Evolutionary conservation across 495 filamentous ascomycete species (phyloP), one percentile per base, ranked within the genome.

Genomic region (Neurospora hispaniola): DNA sequence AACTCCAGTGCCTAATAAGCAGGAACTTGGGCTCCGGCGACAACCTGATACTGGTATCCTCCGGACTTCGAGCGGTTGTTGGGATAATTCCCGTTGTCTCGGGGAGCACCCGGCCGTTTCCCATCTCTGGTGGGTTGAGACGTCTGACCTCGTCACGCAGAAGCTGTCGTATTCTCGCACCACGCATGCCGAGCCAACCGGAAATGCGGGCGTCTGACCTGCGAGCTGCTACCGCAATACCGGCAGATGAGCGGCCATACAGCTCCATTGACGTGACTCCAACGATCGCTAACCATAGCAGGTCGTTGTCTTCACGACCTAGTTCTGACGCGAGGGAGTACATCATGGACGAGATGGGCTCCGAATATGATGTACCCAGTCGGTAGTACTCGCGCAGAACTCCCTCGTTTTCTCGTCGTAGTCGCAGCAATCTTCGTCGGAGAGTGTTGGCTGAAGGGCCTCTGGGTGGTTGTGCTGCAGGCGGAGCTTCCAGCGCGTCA

Each of bases 311-410:
- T 84, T 99, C 96, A 48, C 94, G 91, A 72, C 95, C 96, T 12
- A 98, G 88, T 75, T 98, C 96, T 2, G 94, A 97, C 20, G 94
- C 96, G 6, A 99, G 86, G 3, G 93, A 96, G 82, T 98, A 99
- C 73, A 99, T 84, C 78, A 99, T 88, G 1, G 93, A 94, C 0
- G 94, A 97, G 72, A 98, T 93, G 38, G 96, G 96, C 78, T 98
- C 96, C 3, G 94, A 94, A 79, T 97, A 97, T 27, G 94, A 95
- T 14, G 93, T 90, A 59, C 96, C 96, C 14, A 93, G 84, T 7
- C 89, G 85, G 80, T 98, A 97, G 81, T 99, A 99, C 66, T 85
- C 85, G 18, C 90, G 86, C 44, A 98, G 81, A 10, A 92, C 86
- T 5, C 79, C 79, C 76, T 95, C 91, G 75, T 97, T 88, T 79